phyloP scores from a whole-genome alignment of 208 protist species.

The Leishmania aethiopica region DNA sequence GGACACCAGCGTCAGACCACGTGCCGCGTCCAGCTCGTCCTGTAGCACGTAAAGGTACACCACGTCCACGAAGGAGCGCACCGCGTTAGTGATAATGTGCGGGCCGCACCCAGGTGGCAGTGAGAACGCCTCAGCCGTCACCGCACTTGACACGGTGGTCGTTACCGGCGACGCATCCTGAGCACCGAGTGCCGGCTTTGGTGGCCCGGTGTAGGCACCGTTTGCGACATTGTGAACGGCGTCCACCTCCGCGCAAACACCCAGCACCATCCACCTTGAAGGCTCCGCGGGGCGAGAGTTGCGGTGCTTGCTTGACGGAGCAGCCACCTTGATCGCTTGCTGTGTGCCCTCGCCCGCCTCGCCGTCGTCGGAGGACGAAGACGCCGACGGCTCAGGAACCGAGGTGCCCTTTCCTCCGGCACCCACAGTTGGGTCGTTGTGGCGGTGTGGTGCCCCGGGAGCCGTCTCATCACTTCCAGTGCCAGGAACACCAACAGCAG shows the following conservation, averaged over 20 bases:
- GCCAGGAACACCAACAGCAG: neutral
- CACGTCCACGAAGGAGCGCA: slow-evolving; percentile 32
- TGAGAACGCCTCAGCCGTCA: neutral
- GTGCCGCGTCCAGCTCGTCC: slow-evolving; percentile 25
- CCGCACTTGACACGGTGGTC: neutral
- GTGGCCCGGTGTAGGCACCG: slow-evolving; percentile 12
- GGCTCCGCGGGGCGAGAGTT: slow-evolving; percentile 3
- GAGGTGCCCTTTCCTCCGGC: neutral
- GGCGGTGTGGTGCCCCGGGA: neutral
- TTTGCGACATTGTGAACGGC: slow-evolving; percentile 12
- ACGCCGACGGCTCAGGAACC: neutral
- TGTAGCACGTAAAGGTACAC: slow-evolving; percentile 32
- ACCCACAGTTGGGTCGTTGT: neutral
- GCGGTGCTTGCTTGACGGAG: neutral
- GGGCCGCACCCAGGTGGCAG: slow-evolving; percentile 33
- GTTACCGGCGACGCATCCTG: neutral
- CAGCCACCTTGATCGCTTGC: neutral
- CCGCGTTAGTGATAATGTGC: slow-evolving; percentile 40
- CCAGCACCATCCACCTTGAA: slow-evolving; percentile 15
- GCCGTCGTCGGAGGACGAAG: neutral
- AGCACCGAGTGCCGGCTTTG: slow-evolving; percentile 5
- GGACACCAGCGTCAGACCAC: slow-evolving; percentile 26
- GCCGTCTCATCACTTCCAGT: neutral
- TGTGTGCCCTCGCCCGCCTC: neutral
- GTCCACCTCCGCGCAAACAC: slow-evolving; percentile 21